A percentile compares a stretch with the other conserved stretches of the same genome.
phyloP scores from a whole-genome alignment of 345 rosid genomes.

The Melaleuca alternifolia region DNA sequence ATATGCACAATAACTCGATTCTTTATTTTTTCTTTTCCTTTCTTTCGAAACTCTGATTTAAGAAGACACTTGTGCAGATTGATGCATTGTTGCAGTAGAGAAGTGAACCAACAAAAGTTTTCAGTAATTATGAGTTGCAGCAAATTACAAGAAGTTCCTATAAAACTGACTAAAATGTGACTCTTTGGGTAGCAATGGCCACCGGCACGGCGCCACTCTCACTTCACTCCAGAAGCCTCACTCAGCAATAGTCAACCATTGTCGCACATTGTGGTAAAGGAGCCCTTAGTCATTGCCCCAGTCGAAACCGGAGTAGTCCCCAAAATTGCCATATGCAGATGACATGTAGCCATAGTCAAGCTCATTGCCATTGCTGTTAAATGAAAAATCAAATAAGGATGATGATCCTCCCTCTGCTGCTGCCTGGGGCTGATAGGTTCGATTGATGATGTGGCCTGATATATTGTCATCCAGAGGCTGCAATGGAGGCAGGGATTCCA shows the following conservation, averaged over 20 bases:
- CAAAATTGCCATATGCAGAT: not conserved
- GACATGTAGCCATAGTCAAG: not conserved
- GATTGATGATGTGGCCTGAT: not conserved
- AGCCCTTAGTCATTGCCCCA: not conserved
- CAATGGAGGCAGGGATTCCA: not conserved
- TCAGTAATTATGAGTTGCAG: not conserved
- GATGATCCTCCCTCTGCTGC: not conserved
- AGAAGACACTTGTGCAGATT: not conserved
- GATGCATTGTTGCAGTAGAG: not conserved
- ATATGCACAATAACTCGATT: fast-evolving
- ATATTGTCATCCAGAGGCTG: not conserved
- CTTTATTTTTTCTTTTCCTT: not conserved
- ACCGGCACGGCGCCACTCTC: not conserved
- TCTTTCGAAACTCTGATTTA: not conserved
- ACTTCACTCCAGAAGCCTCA: not conserved
- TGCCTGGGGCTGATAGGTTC: not conserved
- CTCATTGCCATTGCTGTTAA: not conserved
- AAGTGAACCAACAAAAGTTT: not conserved
- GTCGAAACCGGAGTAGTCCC: not conserved
- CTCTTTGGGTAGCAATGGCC: not conserved
- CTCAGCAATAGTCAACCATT: not conserved
- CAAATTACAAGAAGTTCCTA: not conserved
- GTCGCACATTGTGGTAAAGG: not conserved
- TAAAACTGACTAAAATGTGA: not conserved
- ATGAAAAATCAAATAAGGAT: not conserved